Base-by-base conservation (phyloP, 257 asterid species). In the Verbascum thapsus region DNA sequence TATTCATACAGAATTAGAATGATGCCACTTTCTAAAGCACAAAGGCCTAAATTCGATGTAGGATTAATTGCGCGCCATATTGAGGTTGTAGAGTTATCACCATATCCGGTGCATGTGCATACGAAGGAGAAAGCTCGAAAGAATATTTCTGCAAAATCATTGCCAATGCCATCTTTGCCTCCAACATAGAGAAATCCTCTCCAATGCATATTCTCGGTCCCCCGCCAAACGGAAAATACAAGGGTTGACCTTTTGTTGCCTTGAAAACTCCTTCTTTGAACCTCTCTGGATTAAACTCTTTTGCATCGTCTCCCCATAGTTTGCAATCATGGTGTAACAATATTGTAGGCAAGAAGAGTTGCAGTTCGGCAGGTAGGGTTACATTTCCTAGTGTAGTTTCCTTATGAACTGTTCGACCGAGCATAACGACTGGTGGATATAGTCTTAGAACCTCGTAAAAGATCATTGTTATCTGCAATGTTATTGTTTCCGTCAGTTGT, bases 131-230 rank as follows among this genome's bases (percentile, higher is more conserved):
- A 9, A 71, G 54, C 66, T 70, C 66, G 26, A 70, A 63, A 13
- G 65, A 43, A 32, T 53, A 70, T 7, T 22, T 35, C 35, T 45
- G 69, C 35, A 70, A 59, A 37, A 54, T 70, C 75, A 70, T 54
- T 11, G 75, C 53, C 45, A 70, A 1, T 10, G 75, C 75, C 75
- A 63, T 43, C 63, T 70, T 70, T 7, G 66, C 75, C 47, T 63
- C 75, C 13, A 63, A 44, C 71, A 50, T 45, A 0, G 76, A 67
- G 10, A 71, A 71, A 26, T 48, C 64, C 50, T 69, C 76, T 8
- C 72, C 76, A 18, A 74, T 60, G 69, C 80, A 74, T 10, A 58
- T 74, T 0, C 80, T 60, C 1, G 80, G 76, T 5, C 80, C 80
- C 59, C 69, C 35, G 7, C 80, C 72, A 40, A 74, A 74, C 8